Base-by-base conservation (phyloP, 2,329 filamentous ascomycete species). In the Apiospora saccharicola region DNA sequence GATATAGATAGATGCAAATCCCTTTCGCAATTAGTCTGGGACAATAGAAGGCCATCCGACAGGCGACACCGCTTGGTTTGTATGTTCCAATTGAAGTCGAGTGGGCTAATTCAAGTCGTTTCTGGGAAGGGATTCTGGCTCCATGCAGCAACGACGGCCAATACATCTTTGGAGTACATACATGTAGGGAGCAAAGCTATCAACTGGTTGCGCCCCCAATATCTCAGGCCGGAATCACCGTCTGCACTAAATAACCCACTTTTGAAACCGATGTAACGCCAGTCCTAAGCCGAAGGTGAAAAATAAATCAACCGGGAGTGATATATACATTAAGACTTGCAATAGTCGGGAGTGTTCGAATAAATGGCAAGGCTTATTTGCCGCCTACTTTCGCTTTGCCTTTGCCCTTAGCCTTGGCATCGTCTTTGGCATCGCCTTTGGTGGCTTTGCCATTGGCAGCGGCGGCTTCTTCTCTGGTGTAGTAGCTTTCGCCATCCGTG, bases 401-500 rank as follows among this genome's bases (percentile, higher is more conserved):
- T n/a, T 64, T 64, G 8, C 30, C 53, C 53, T 61, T 61, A 10
- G 37, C 37, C 24, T 47, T 44, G 34, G 37, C 67, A 24, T 44
- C 37, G 4, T 24, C 67, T 43, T 68, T 46, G 67, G 75, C 69
- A 75, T 61, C 73, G 74, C 8, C 30, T n/a, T 64, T 41, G 53
- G 49, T 78, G 12, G 75, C 76, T 68, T 79, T 78, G 3, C 71
- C 76, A 26, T 76, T 77, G 12, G 73, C 73, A 71, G 76, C 76
- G 3, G 73, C 75, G 22, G 85, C 78, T 69, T 86, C 85, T 2
- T 79, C 74, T 72, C 82, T 80, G 16, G 85, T 81, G 76, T 90
- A 90, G 72, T 86, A 83, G 77, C 86, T 89, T 49, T 79, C 81
- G 34, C 80, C 81, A 70, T 94, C 92, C 69, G 94, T 86, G 13